phyloP scores from a whole-genome alignment of 371 early-diverging fungal species.

The Mucor mucedo region DNA sequence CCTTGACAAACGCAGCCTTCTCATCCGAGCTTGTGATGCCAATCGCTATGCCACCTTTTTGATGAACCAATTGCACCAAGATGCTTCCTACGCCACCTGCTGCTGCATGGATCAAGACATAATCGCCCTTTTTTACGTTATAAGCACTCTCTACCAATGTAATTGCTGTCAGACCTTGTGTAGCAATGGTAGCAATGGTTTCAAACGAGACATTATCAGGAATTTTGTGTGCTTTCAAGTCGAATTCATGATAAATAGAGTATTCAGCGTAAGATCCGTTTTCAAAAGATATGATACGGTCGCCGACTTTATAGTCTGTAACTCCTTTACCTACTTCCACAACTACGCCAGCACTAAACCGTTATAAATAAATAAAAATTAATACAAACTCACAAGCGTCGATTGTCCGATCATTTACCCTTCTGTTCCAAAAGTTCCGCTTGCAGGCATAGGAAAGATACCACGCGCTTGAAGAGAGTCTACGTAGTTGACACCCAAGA shows the following conservation, averaged over 20 bases:
- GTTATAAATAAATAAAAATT: neutral
- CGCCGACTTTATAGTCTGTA: constrained; percentile 73
- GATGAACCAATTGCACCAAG: constrained; percentile 61
- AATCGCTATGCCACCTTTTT: constrained; percentile 81
- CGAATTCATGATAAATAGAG: constrained; percentile 47
- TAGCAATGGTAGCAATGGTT: constrained; percentile 69
- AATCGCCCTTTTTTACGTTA: constrained; percentile 74
- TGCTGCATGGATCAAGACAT: constrained; percentile 86
- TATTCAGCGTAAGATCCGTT: constrained; percentile 80
- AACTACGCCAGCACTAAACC: constrained; percentile 67
- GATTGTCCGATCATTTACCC: neutral
- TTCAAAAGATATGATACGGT: constrained; percentile 78
- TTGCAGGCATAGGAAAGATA: neutral
- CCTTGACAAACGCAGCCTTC: constrained; percentile 76
- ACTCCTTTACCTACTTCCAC: constrained; percentile 74
- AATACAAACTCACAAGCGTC: neutral
- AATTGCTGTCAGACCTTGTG: constrained; percentile 84
- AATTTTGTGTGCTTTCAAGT: constrained; percentile 53
- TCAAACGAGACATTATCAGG: constrained; percentile 67
- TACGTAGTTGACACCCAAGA: neutral
- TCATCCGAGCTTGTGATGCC: constrained; percentile 83
- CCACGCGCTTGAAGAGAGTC: neutral
- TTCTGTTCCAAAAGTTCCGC: neutral
- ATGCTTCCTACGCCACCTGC: constrained; percentile 90
- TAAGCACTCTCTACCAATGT: constrained; percentile 74